Conservation (phyloP, 2,329 filamentous ascomycete species). For the Akanthomyces uredinophilus region DNA sequence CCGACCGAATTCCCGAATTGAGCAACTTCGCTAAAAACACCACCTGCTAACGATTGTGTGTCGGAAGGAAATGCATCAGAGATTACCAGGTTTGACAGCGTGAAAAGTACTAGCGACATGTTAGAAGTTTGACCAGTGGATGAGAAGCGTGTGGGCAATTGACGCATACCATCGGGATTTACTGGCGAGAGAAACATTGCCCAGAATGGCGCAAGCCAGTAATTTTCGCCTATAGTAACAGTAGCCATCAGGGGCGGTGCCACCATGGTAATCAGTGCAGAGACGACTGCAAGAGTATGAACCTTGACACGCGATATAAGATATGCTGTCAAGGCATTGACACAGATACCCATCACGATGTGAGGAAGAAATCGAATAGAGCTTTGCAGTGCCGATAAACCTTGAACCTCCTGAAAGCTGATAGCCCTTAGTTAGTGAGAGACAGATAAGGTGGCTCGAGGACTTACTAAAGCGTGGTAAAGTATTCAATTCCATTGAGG, state of each 20-base stretch:
- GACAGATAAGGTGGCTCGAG: no score
- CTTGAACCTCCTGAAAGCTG: slow-evolving; percentile 45
- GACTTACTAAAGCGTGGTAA: slow-evolving; percentile 41
- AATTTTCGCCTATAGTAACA: slow-evolving; percentile 40
- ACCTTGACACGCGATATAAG: slow-evolving; percentile 36
- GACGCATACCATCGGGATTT: slow-evolving; percentile 33
- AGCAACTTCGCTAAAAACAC: slow-evolving; percentile 53
- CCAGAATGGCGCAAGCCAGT: slow-evolving; percentile 44
- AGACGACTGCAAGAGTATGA: slow-evolving; percentile 32
- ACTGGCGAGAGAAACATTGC: slow-evolving; percentile 41
- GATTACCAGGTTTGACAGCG: slow-evolving; percentile 49
- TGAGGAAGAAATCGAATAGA: slow-evolving; percentile 45
- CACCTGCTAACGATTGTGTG: slow-evolving; percentile 53
- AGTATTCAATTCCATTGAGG: slow-evolving; percentile 43
- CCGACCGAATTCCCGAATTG: slow-evolving; percentile 54
- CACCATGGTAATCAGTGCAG: slow-evolving; percentile 39
- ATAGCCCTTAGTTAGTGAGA: not conserved
- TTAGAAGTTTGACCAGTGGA: not conserved
- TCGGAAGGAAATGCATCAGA: slow-evolving; percentile 48
- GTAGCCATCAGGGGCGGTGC: slow-evolving; percentile 52
- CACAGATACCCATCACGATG: slow-evolving; percentile 36
- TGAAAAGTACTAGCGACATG: slow-evolving; percentile 43
- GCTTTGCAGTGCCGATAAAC: slow-evolving; percentile 39
- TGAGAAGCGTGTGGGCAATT: not conserved
- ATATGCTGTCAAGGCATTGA: slow-evolving; percentile 39